phyloP scores from a whole-genome alignment of 2,329 filamentous ascomycete genomes.

The Fusarium armeniacum region DNA sequence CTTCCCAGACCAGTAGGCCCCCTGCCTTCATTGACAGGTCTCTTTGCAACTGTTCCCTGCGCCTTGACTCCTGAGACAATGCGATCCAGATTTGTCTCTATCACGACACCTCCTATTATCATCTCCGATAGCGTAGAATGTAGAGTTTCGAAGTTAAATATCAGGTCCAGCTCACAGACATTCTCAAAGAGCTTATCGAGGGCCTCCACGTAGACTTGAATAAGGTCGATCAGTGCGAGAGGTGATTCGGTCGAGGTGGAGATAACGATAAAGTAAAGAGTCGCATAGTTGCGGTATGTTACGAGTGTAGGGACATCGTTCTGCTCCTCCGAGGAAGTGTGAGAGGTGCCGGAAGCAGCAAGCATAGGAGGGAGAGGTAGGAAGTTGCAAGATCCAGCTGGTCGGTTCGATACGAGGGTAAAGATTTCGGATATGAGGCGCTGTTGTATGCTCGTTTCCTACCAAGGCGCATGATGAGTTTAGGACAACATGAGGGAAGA shows the following conservation, averaged over 20 bases:
- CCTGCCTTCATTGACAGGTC: constrained; percentile 79
- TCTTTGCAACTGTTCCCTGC: constrained; percentile 82
- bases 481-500: constrained; percentile 1
- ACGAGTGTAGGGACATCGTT: constrained; percentile 95
- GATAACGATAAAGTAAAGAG: constrained; percentile 98
- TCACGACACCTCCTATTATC: constrained; percentile 94
- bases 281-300: constrained; percentile 98
- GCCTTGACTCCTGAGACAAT: constrained; percentile 87
- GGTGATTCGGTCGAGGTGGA: constrained; percentile 96
- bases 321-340: constrained; percentile 75
- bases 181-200: constrained; percentile 97
- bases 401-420: constrained; percentile 90
- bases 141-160: constrained; percentile 98
- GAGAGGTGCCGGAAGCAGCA: constrained; percentile 72
- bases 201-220: constrained; percentile 97
- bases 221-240: constrained; percentile 93
- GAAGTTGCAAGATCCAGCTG: constrained; percentile 96
- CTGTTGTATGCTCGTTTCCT: constrained; percentile 98
- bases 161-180: constrained; percentile 97
- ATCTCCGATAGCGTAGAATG: constrained; percentile 93
- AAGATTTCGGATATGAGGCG: constrained; percentile 98
- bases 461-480: constrained; percentile 26
- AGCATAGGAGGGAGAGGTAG: constrained; percentile 81
- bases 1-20: constrained; percentile 60
- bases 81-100: constrained; percentile 90